These are phyloP conservation scores for Trametes sanguinea DNA, from an alignment of 768 basidiomycete genomes.

Conservation along the genomic window DNA sequence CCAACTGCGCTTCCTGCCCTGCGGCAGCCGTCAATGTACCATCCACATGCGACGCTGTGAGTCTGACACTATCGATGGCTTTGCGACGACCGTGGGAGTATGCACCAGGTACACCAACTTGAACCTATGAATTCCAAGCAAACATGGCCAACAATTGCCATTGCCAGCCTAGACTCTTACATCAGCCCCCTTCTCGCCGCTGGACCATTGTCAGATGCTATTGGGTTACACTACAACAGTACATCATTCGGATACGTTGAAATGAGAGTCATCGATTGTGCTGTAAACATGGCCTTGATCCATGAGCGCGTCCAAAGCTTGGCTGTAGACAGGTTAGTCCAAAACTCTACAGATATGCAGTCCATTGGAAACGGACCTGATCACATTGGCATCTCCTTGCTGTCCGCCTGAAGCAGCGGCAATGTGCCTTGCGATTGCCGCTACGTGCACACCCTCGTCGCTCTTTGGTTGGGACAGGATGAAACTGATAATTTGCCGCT, in stretches of 20 bases:
- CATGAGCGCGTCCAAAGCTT: constrained; percentile 75
- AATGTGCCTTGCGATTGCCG: constrained; percentile 66
- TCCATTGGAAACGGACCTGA: constrained; percentile 53
- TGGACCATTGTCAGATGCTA: background rate
- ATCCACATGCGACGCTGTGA: too few species aligned
- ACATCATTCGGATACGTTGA: constrained; percentile 46
- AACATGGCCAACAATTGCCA: too few species aligned
- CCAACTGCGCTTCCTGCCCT: too few species aligned
- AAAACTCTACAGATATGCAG: background rate
- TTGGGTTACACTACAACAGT: constrained; percentile 1
- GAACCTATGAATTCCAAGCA: too few species aligned
- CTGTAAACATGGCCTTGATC: constrained; percentile 79
- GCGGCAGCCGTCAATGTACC: too few species aligned
- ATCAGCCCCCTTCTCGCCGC: too few species aligned
- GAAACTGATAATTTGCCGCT: constrained; percentile 67
- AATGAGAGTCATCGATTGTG: constrained; percentile 83
- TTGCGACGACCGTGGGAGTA: too few species aligned
- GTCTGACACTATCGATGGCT: too few species aligned
- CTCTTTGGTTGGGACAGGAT: constrained; percentile 49
- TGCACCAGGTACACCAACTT: background rate
- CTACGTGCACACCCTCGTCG: constrained; percentile 75
- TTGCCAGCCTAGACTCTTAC: too few species aligned
- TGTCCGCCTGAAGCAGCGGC: constrained; percentile 36
- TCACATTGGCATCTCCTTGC: constrained; percentile 43
- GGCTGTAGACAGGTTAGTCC: constrained; percentile 40